These are phyloP conservation scores for Diaporthe eres DNA, from an alignment of 2,329 filamentous ascomycete species.

Conservation along the genomic window DNA sequence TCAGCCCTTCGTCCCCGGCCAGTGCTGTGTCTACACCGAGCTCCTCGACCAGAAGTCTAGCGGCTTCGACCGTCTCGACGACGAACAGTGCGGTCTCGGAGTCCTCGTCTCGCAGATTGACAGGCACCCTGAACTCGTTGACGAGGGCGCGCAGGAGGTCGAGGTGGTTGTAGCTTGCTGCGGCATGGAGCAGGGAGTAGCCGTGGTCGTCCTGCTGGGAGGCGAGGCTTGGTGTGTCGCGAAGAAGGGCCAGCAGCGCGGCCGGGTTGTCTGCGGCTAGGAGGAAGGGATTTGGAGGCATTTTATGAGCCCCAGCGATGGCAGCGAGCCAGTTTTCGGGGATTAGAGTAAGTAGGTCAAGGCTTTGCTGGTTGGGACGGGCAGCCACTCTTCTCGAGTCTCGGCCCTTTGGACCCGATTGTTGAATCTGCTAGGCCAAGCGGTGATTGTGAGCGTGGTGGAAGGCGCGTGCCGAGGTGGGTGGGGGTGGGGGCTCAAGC, in stretches of 20 bases:
- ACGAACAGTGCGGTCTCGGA: constrained; percentile 95
- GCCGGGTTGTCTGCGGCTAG: constrained; percentile 87
- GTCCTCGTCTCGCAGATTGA: constrained; percentile 90
- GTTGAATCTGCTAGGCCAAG: background rate
- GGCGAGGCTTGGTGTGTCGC: constrained; percentile 81
- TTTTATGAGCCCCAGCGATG: constrained; percentile 45
- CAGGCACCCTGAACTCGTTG: constrained; percentile 80
- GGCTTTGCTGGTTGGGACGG: background rate
- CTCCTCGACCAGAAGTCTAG: constrained; percentile 85
- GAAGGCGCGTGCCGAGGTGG: background rate
- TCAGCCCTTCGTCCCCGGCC: constrained; percentile 81
- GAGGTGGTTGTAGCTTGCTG: constrained; percentile 91
- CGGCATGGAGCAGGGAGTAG: constrained; percentile 94
- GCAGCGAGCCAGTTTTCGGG: background rate
- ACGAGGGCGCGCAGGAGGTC: constrained; percentile 84
- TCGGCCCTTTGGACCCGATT: background rate
- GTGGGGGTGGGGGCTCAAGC: background rate
- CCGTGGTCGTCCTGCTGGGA: constrained; percentile 88
- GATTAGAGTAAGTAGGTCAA: background rate
- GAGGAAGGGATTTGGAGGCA: constrained; percentile 76
- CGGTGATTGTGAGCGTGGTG: background rate
- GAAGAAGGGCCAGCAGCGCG: constrained; percentile 81
- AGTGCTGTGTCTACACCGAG: constrained; percentile 77
- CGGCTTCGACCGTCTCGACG: constrained; percentile 85
- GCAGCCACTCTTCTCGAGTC: background rate